Base-by-base conservation (phyloP, 306 rosid species). In the Astragalus membranaceus region DNA sequence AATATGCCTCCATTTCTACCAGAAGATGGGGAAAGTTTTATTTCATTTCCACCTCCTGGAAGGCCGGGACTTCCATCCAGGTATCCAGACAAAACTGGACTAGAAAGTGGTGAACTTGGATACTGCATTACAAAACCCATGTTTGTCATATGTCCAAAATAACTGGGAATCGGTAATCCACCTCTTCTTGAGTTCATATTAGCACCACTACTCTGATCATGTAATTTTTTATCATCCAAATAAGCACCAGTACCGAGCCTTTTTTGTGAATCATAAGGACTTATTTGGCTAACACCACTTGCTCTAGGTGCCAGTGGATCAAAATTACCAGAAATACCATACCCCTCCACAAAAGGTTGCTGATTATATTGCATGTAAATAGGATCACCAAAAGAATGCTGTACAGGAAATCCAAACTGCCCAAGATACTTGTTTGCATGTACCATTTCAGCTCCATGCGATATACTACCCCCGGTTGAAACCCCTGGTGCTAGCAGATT, bases 281-380 rank as follows among this genome's bases (percentile, higher is more conserved):
- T 72, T 32, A 70, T 62, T 56, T 80, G 85, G 69, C 71, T 41
- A 71, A 57, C 69, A 69, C 58, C 66, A 70, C 52, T 68, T 16
- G 76, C 76, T 71, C 87, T 77, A 59, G 80, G 67, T 29, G 82
- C 73, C 46, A 59, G 47, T 11, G 69, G 52, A n/a, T 63, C 69
- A 43, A 63, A 63, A 20, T 69, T 80, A 52, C 78, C 78, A 64
- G 87, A 64, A 57, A 73, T 52, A 69, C 80, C 80, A 80, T 69
- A 80, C 17, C 80, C 82, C 37, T 83, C 87, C 16, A 69, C 63
- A 64, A 69, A 80, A 65, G 78, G 76, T 50, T 77, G 87, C 41
- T 77, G 87, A 64, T 74, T 81, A 67, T 80, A 83, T 48, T 83
- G 87, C 83, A 77, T 77, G 77, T 77, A 80, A n/a, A 80, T 2